Evolutionary conservation across 106 monocot genomes (phyloP).

Genomic region (Xerophyta viscosa): DNA sequence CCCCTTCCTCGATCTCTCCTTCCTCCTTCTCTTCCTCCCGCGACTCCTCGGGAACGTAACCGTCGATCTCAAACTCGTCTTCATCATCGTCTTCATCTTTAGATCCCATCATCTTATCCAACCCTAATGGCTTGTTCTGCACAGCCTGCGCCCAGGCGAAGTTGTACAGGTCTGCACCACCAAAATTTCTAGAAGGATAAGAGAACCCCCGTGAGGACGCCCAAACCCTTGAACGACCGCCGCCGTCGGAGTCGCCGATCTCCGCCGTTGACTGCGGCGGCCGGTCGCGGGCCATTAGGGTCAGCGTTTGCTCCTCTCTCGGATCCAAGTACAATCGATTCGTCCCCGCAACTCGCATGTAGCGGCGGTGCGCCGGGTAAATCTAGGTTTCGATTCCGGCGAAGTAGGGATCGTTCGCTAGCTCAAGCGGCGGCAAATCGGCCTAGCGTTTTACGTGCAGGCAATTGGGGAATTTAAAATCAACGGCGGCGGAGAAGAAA

Average conservation of each 20-base stretch:
- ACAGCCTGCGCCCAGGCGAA: slow-evolving; percentile 97
- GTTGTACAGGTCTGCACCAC: slow-evolving; percentile 60
- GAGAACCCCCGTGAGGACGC: slow-evolving; percentile 43
- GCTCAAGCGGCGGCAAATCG: no score
- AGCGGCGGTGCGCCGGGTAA: no score
- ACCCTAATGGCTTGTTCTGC: slow-evolving; percentile 75
- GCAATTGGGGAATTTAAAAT: no score
- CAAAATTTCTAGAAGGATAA: slow-evolving; percentile 30
- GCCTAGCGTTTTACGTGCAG: no score
- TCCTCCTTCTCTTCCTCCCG: slow-evolving; percentile 61
- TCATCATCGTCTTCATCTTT: not conserved
- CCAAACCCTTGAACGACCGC: slow-evolving; percentile 42
- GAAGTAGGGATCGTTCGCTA: no score
- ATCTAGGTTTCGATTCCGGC: no score
- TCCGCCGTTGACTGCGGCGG: slow-evolving; percentile 7
- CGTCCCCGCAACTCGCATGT: slow-evolving; percentile 15
- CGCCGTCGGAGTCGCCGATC: slow-evolving; percentile 28
- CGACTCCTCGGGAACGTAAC: slow-evolving; percentile 2
- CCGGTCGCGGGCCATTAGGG: slow-evolving; percentile 16
- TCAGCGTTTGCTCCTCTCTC: slow-evolving; percentile 9
- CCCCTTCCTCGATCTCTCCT: slow-evolving; percentile 90
- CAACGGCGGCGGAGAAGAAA: no score
- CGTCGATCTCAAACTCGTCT: slow-evolving; percentile 3
- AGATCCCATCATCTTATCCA: slow-evolving; percentile 6
- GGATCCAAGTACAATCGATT: slow-evolving; percentile 11